Evolutionary conservation across 441 rosid genomes (phyloP), one percentile per base, ranked within the genome.

Genomic region (Pelargonium citronellum): DNA sequence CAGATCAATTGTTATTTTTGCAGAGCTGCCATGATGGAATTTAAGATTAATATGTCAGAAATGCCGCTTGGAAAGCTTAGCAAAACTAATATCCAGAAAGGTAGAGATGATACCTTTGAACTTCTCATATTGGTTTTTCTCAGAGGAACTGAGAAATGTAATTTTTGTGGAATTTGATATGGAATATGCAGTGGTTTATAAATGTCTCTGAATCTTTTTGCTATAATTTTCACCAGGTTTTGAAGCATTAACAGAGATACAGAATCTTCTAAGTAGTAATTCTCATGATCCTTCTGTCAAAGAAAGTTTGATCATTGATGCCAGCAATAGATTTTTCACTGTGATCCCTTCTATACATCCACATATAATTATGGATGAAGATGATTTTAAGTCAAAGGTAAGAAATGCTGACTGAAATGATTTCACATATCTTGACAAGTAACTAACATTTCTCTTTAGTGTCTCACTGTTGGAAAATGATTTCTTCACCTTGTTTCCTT

Each of bases 1-100:
- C 73, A 58, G 58, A 49, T 15, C 10, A 67, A 66, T 51, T 73
- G 57, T 78, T 75, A 70, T 66, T 76, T 77, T 66, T 80, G 79
- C 88, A 95, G 97, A 85, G 87, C 92, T 80, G 97, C 98, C 69
- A 92, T 91, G 99, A 85, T 87, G 97, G 99, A 92, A 84, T 95
- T 90, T 66, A 89, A 91, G 83, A 95, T 91, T 73, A 91, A 95
- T 69, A 87, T 92, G 96, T 85, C 88, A 39, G 99, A 91, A 89
- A 95, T 95, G 97, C 99, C 96, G 11, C 97, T 90, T 67, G 99
- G 97, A 81, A 95, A 92, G 70, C 84, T 95, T 81, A 95, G 99
- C 83, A 91, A 90, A 84, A 82, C 63, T 71, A 90, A 92, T 79
- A 91, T 95, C 72, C 92, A 85, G 67, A 88, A 87, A 76, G 99